Evolutionary conservation across 2,329 filamentous ascomycete species (phyloP).

Genomic region (Coniosporium tulheliwenetii): DNA sequence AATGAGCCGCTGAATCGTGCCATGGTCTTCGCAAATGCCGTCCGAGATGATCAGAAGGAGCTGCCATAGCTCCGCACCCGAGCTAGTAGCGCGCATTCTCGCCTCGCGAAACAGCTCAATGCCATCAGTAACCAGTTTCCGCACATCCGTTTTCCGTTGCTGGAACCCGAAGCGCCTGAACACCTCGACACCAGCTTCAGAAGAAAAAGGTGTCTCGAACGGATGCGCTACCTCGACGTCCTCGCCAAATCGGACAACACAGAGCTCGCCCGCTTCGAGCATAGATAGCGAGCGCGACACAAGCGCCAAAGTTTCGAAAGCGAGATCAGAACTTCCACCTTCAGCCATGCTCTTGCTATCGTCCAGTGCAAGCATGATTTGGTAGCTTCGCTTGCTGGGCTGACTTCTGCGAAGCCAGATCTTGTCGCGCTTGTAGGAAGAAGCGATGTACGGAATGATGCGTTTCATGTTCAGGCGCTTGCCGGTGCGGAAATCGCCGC

Average conservation of each 20-base stretch:
- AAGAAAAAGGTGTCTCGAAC: constrained; percentile 67
- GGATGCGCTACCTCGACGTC: constrained; percentile 73
- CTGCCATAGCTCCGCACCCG: constrained; percentile 72
- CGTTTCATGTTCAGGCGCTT: constrained; percentile 98
- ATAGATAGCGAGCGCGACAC: constrained; percentile 76
- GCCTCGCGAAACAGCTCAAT: constrained; percentile 73
- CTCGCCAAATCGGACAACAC: constrained; percentile 76
- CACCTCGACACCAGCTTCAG: constrained; percentile 67
- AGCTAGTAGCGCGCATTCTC: constrained; percentile 38
- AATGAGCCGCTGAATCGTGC: constrained; percentile 65
- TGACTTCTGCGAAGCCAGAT: constrained; percentile 96
- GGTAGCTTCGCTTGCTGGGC: constrained; percentile 86
- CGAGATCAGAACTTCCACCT: constrained; percentile 57
- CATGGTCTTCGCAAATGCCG: constrained; percentile 82
- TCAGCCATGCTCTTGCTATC: constrained; percentile 92
- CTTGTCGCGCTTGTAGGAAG: constrained; percentile 96
- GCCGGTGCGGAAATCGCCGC: constrained; percentile 89
- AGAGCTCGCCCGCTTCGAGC: constrained; percentile 90
- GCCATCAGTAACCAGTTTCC: constrained; percentile 57
- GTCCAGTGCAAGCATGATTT: constrained; percentile 94
- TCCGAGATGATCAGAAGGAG: constrained; percentile 86
- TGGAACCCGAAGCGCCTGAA: constrained; percentile 74
- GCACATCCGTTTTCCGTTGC: constrained; percentile 76
- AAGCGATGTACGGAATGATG: constrained; percentile 98
- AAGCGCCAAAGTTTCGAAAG: constrained; percentile 87